Evolutionary conservation across 768 basidiomycete genomes (phyloP), one percentile per base, ranked within the genome.

Genomic region (Russula griseocarnosa): DNA sequence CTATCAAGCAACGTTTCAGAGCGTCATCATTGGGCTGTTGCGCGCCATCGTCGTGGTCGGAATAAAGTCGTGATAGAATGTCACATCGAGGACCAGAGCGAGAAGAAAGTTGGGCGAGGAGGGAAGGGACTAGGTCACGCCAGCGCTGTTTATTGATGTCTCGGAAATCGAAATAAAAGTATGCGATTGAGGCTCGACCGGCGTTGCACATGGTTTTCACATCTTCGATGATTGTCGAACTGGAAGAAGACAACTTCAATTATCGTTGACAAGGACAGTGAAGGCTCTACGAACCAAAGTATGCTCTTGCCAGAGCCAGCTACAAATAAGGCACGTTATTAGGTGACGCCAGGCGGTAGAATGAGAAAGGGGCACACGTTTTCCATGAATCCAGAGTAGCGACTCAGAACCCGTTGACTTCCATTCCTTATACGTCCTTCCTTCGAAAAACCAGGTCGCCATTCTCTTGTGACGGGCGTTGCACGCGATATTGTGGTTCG

Each of bases 221-320:
- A 11, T 55, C 46, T 8, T 55, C 3, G 18, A 63, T 59, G 28
- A 63, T 53, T 9, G 56, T 16, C 5, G 57, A 63, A 18, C 62
- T 63, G 22, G 22, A 11, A 4, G 24, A 47, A 3, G 20, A 58
- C 5, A 9, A 18, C 6, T 5, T 58, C 10, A 44, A 4, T 30
- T 3, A 40, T 20, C 5, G 4, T 18, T 7, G 1, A 51, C 42
- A 13, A 42, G 2, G 24, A 9, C 2, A n/a, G n/a, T 22, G 8
- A 7, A 36, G 16, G 22, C 11, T 4, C 4, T 1, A 58, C 62
- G 6, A 50, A 63, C 62, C 62, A 58, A 18, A 63, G 62, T 13
- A 44, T 40, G 22, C 26, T 63, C 49, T 63, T 63, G 0, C 62
- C 62, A 5, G 62, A 52, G 26, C 62, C 62, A 28, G 55, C 62